Evolutionary conservation across 345 rosid genomes (phyloP).

Genomic region (Alliaria petiolata): DNA sequence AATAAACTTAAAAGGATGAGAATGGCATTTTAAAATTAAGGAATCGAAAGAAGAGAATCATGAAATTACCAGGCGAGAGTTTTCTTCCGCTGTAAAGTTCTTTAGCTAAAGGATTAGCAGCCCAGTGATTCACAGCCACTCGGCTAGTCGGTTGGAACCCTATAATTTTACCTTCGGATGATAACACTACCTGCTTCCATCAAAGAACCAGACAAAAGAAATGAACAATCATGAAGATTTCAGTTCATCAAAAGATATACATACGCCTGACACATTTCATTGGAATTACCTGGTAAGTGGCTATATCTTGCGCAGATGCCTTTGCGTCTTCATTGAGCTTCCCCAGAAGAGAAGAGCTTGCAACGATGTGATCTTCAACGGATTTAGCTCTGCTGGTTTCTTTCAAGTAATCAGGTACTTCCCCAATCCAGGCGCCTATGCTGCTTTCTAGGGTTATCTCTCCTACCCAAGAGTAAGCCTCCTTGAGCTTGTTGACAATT

Average conservation of each 20-base stretch:
- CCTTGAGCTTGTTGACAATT: constrained; percentile 56
- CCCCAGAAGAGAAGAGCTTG: constrained; percentile 35
- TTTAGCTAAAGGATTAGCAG: constrained; percentile 68
- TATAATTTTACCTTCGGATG: constrained; percentile 58
- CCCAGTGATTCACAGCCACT: constrained; percentile 71
- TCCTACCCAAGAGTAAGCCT: constrained; percentile 55
- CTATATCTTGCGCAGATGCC: constrained; percentile 57
- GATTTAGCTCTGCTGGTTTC: constrained; percentile 31
- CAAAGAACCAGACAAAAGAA: neutral
- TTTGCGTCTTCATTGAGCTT: constrained; percentile 43
- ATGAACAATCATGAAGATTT: neutral
- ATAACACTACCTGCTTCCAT: constrained; percentile 53
- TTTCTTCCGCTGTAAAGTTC: constrained; percentile 60
- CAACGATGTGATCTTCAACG: constrained; percentile 28
- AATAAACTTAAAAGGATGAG: constrained; percentile 5
- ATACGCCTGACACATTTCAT: neutral
- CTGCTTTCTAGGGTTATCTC: constrained; percentile 40
- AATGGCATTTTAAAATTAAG: neutral
- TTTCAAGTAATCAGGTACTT: constrained; percentile 59
- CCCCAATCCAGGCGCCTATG: constrained; percentile 64
- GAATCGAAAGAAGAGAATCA: constrained; percentile 9
- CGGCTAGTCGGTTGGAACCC: constrained; percentile 81
- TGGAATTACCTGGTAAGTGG: constrained; percentile 66
- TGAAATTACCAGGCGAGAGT: constrained; percentile 53
- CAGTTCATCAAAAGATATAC: neutral